Base-by-base conservation (phyloP, 495 filamentous ascomycete genomes). In the Friedmanniomyces endolithicus region DNA sequence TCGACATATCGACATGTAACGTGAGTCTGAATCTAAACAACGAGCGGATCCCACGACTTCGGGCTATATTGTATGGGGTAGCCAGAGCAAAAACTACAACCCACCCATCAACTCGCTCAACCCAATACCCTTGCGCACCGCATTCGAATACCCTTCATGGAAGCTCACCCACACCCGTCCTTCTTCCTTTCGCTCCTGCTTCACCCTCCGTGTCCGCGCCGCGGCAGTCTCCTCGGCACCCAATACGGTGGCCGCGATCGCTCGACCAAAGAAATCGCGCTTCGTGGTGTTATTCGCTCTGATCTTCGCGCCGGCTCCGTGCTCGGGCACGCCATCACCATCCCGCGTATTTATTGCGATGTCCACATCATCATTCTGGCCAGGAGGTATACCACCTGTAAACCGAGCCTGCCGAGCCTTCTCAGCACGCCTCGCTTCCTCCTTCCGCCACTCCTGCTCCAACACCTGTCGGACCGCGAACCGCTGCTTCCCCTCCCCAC, bases 91-190 rank as follows among this genome's bases (percentile, higher is more conserved):
- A 11, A 9, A 47, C n/a, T 23, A 68, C 51, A 90, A 70, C 11
- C 78, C 83, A 55, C 72, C 75, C 74, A 98, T 70, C 59, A 98
- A 74, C 67, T 98, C 92, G 56, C 81, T 80, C 70, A 98, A 66
- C 37, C 84, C 85, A 56, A 98, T 79, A 3, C 89, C 88, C 67
- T 96, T 97, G 65, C 87, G 79, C 41, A 98, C 92, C 11, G 92
- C 92, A 72, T 97, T 97, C 60, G 87, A 92, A 66, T 87, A 84
- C n/a, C 92, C 92, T 70, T 97, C 92, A 64, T 96, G 84, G 66
- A 85, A 98, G 57, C 83, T 95, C 22, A 95, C 82, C 90, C 92
- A 98, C 11, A 94, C 83, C 64, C 81, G 72, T 9, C 59, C 71
- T 22, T 71, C 71, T 45, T 67, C 66, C 61, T 44, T 64, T 62